A percentile compares a stretch with the other conserved stretches of the same genome.
phyloP scores from a whole-genome alignment of 106 monocot genomes.

The Phalaenopsis aphrodite region DNA sequence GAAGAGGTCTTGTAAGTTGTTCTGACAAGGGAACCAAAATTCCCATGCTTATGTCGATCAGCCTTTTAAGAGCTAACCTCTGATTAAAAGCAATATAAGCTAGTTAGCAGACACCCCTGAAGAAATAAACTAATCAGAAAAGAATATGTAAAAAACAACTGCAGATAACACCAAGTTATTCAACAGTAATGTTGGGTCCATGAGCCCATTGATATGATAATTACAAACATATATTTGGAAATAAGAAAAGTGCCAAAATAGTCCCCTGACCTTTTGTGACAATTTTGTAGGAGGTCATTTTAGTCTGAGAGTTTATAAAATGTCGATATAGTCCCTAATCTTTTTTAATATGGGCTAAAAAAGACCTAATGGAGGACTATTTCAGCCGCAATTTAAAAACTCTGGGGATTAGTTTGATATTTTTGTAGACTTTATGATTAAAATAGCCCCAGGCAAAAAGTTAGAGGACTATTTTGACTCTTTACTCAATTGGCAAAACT shows the following conservation, averaged over 20 bases:
- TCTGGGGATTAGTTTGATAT: too few relatives aligned
- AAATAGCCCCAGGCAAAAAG: too few relatives aligned
- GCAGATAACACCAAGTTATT: neutral
- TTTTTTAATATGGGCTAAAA: too few relatives aligned
- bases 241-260: too few relatives aligned
- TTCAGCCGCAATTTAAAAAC: too few relatives aligned
- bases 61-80: conserved; percentile 93
- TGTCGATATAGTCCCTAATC: too few relatives aligned
- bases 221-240: too few relatives aligned
- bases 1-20: conserved; percentile 92
- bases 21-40: conserved; percentile 85
- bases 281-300: too few relatives aligned
- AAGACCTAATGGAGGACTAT: too few relatives aligned
- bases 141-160: neutral
- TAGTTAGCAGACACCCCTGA: neutral
- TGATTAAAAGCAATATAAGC: conserved; percentile 23
- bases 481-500: neutral
- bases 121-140: conserved; percentile 3
- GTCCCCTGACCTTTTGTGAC: too few relatives aligned
- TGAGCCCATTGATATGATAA: neutral
- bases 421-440: too few relatives aligned
- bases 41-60: conserved; percentile 97
- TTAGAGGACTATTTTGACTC: neutral
- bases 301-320: too few relatives aligned
- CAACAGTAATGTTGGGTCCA: neutral